Evolutionary conservation across 495 filamentous ascomycete species (phyloP).

Genomic region (Chaetomium cochliodes): DNA sequence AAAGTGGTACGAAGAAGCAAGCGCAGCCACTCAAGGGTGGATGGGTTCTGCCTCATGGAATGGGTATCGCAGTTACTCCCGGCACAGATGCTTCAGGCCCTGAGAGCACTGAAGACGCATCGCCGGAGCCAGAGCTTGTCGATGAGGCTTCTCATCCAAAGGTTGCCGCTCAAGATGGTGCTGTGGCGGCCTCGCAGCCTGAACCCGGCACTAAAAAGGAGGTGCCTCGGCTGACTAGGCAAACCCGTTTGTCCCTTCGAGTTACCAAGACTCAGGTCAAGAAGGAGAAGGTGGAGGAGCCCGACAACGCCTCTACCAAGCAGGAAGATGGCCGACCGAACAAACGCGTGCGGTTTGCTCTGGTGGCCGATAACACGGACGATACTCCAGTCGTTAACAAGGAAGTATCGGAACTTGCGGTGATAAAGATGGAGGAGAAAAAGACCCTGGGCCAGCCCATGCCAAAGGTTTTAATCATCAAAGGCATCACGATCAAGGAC

Average conservation of each 20-base stretch:
- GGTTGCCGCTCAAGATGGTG: not conserved
- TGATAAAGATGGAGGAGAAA: conserved; percentile 10
- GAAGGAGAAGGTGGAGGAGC: not conserved
- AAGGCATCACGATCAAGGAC: conserved; percentile 19
- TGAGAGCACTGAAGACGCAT: not conserved
- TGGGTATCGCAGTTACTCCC: conserved; percentile 33
- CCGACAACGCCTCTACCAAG: not conserved
- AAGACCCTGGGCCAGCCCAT: not conserved
- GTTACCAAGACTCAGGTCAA: not conserved
- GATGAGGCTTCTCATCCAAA: too few species aligned
- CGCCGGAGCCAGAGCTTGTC: not conserved
- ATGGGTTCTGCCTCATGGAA: conserved; percentile 43
- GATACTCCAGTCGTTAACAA: not conserved
- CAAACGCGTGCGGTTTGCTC: conserved; percentile 6
- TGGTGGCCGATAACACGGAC: not conserved
- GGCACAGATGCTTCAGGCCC: not conserved
- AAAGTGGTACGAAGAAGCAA: conserved; percentile 16
- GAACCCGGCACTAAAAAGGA: not conserved
- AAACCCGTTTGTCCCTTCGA: conserved; percentile 7
- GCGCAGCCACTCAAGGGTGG: conserved; percentile 31
- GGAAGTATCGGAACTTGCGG: not conserved
- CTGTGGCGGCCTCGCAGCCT: not conserved
- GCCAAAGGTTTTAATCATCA: conserved; percentile 19
- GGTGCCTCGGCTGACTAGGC: not conserved
- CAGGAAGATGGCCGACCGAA: not conserved